A percentile compares a stretch with the other conserved stretches of the same genome.
These are phyloP conservation scores for Penicillium fimorum DNA, from an alignment of 495 filamentous ascomycete genomes.

Conservation along the genomic window DNA sequence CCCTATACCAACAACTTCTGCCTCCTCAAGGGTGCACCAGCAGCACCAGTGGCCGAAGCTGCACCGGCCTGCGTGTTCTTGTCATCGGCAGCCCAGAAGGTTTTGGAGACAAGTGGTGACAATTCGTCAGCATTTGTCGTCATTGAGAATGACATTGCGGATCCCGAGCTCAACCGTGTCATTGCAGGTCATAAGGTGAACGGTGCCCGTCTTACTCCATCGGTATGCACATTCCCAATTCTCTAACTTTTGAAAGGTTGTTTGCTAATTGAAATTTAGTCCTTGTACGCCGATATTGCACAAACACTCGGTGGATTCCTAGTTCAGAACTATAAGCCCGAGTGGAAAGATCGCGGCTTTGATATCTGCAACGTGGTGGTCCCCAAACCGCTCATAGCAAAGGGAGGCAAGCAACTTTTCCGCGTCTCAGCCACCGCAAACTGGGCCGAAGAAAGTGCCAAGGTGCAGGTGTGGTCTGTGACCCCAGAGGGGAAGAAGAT, in stretches of 20 bases:
- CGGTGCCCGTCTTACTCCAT: constrained; percentile 54
- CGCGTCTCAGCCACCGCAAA: constrained; percentile 39
- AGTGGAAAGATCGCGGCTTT: constrained; percentile 51
- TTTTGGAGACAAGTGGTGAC: constrained; percentile 57
- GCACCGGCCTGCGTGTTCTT: constrained; percentile 38
- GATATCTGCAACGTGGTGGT: constrained; percentile 65
- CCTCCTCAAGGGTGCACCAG: constrained; percentile 44
- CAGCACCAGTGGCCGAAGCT: constrained; percentile 23
- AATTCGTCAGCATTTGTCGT: constrained; percentile 54
- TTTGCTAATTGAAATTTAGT: constrained; percentile 26
- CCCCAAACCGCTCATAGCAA: constrained; percentile 68
- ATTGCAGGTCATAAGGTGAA: constrained; percentile 76
- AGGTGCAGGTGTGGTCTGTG: constrained; percentile 43
- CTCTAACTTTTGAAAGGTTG: background rate
- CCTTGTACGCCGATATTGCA: constrained; percentile 76
- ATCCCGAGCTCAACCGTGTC: constrained; percentile 57
- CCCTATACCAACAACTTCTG: constrained; percentile 63
- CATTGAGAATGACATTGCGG: constrained; percentile 64
- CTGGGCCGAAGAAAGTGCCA: constrained; percentile 29
- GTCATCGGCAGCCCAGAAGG: constrained; percentile 44
- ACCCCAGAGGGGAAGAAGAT: constrained; percentile 47
- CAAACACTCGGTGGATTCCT: constrained; percentile 70
- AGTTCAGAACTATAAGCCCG: constrained; percentile 56
- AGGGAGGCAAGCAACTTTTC: constrained; percentile 50
- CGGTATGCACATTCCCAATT: constrained; percentile 35